Evolutionary conservation across 169 alveolate species (phyloP), one percentile per base, ranked within the genome.

Genomic region (Plasmodium fragile): DNA sequence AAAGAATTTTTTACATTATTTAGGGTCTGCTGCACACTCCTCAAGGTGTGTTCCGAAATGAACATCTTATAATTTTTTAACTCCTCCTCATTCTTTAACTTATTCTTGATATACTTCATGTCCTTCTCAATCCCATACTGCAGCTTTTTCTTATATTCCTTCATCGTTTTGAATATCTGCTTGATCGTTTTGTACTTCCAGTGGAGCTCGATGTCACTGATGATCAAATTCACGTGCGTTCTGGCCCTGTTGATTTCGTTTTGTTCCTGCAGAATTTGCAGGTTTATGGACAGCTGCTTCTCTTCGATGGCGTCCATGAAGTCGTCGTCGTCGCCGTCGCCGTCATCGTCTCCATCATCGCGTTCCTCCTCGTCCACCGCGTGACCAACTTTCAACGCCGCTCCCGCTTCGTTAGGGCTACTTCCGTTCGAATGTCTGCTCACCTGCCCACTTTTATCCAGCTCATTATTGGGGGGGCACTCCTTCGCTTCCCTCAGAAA

Each of bases 1-100:
- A 93, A 65, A 41, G 95, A 77, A 69, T 93, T 78, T 75, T 95
- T 95, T 25, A 81, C 89, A 83, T 91, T 95, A 55, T 95, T 94
- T 39, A 95, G 82, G n/a, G 97, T 95, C 71, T 93, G 95, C 49
- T 95, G 94, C 18, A 95, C 95, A 91, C 94, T 91, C 49, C 91
- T 91, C 59, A 91, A 80, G 28, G 94, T 52, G 69, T 91, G 53
- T 41, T 91, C 94, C 34, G 94, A 91, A 43, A 91, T 91, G 45
- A 91, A 81, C 94, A 91, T 91, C 55, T 91, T 91, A 52, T 91
- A 91, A 49, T 79, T 91, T 55, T 81, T 91, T 55, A 91, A 70
- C 75, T 91, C 94, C 80, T 75, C 41, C 73, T 91, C 92, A 53
- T 91, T 91, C 36, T 81, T 65, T 81, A 91, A 70, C 82, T 91